Base-by-base conservation (phyloP, 352 stramenopile species). In the Blastocystis sp. region DNA sequence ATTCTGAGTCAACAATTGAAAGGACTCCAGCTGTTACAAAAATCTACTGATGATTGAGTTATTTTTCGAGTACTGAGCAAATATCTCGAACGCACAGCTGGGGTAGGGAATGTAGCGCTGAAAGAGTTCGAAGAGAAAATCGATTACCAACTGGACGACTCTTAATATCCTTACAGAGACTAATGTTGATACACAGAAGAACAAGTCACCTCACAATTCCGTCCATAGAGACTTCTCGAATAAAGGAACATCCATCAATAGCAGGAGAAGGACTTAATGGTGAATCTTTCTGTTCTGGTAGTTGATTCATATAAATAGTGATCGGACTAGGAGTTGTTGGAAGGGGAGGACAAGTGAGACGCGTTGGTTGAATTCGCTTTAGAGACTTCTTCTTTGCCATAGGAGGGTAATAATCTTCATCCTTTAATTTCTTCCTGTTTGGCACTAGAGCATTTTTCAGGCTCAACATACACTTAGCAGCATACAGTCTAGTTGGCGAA, bases 401-500 rank as follows among this genome's bases (percentile, higher is more conserved):
- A 48, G 40, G 40, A 48, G 40, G 40, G 9, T 2, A 48, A 48
- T 48, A 48, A 9, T 48, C 40, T 9, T 48, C 40, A 9, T 48
- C 40, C 40, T 48, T 48, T 48, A 48, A 48, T 9, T 48, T 48
- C 40, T 48, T 48, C 40, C 9, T 48, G 3, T 9, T 9, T 48
- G 2, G 40, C 40, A 48, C 40, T 33, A 62, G 56, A n/a, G 64
- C 48, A 3, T 76, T 9, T 44, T 48, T 76, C 33, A 76, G 33
- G 0, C 64, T 76, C 64, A 76, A 44, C n/a, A 76, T 76, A 53
- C 64, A 76, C 4, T 33, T 37, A 44, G 64, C 64, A 76, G 64
- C 64, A 48, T 76, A 76, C n/a, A 76, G 15, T n/a, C 33, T 37
- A 13, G 35, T 48, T 48, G 64, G 64, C 1, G 64, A 76, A 51